Evolutionary conservation across 768 basidiomycete genomes (phyloP), one percentile per base, ranked within the genome.

Genomic region (Boletus subcaerulescens): DNA sequence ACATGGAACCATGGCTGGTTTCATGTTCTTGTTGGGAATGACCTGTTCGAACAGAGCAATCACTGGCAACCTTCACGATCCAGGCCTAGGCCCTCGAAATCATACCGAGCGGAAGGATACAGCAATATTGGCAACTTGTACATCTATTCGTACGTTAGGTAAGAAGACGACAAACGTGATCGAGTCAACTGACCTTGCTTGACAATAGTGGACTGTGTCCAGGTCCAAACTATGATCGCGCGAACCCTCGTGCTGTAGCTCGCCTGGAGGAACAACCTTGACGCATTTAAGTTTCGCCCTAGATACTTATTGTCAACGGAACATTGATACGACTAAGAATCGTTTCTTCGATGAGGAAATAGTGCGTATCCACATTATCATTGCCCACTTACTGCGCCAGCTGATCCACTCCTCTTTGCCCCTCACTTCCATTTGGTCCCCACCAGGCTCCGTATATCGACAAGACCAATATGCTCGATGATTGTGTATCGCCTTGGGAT

Each of bases 1-100:
- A 77, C 82, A 85, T 84, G 10, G 80, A 83, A 13, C 84, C 85
- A 52, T 86, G 84, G 22, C 74, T 69, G 0, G 84, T 86, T 50
- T 81, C 80, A 43, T 86, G 85, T 44, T 83, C 80, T 52, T 77
- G 72, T 53, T 85, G 78, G 0, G 79, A 55, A 55, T 86, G 84
- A 0, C 79, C 83, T 85, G 40, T 47, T 51, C 9, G 10, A 50
- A 50, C 24, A 43, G 31, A 20, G 2, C 13, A 41, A 22, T 64
- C 22, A n/a, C n/a, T n/a, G n/a, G n/a, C n/a, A 50, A 10, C 4
- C 17, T 42, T 24, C 2, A 13, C 2, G 8, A 42, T 26, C 12
- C 5, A 11, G 11, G 15, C 8, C 9, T 2, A 24, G 7, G 18
- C 3, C 9, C 0, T 22, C 4, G 18, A 14, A 13, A 42, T 15